These are phyloP conservation scores for Aspergillus tubingensis DNA, from an alignment of 2,329 filamentous ascomycete species.

Conservation along the genomic window DNA sequence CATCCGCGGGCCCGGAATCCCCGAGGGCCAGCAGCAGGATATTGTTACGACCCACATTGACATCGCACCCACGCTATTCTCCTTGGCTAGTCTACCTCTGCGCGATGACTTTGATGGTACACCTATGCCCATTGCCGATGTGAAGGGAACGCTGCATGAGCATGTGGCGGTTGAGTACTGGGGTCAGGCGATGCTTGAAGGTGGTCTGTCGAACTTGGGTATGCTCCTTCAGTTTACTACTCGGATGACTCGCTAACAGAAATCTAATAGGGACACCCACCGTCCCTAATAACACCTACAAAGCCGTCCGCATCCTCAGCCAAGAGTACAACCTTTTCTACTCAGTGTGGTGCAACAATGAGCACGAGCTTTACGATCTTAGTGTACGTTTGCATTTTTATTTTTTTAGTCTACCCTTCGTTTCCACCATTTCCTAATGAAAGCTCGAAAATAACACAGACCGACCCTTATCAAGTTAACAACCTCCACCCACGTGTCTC, in stretches of 20 bases:
- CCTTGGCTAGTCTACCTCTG: conserved; percentile 37
- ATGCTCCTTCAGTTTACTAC: background rate
- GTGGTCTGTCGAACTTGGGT: background rate
- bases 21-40: conserved; percentile 1
- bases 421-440: background rate
- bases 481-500: background rate
- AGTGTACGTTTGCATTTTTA: background rate
- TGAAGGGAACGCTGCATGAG: conserved; percentile 41
- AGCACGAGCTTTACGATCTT: conserved; percentile 38
- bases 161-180: conserved; percentile 62
- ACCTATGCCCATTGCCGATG: conserved; percentile 47
- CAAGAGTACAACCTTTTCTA: conserved; percentile 37
- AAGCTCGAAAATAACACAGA: background rate
- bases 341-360: conserved; percentile 38
- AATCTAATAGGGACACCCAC: background rate
- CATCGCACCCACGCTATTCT: conserved; percentile 60
- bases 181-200: conserved; percentile 39
- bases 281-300: conserved; percentile 18
- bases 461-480: conserved; percentile 1
- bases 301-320: conserved; percentile 27
- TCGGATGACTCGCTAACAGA: background rate
- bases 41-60: conserved; percentile 39
- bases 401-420: too few species aligned
- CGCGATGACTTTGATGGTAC: conserved; percentile 57
- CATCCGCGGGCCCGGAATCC: conserved; percentile 13